Base-by-base conservation (phyloP, 2,329 filamentous ascomycete species). In the Arthrobotrys entomopaga region DNA sequence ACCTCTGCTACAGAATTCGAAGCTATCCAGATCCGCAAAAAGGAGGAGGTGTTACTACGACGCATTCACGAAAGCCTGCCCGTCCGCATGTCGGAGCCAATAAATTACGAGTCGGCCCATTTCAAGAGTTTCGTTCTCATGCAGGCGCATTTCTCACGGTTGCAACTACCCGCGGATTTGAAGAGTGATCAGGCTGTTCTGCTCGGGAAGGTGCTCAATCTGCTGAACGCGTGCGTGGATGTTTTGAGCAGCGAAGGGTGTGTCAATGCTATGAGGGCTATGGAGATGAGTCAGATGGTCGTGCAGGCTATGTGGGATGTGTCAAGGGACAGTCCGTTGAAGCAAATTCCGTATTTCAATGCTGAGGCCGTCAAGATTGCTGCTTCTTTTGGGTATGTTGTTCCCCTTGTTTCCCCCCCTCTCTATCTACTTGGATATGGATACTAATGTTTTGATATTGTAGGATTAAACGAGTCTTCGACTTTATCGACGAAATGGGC, bases 251-350 rank as follows among this genome's bases (percentile, higher is more conserved):
- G 93, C 0, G 93, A 99, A 79, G 95, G 94, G 13, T 92, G 97
- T 79, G 86, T 99, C 76, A 99, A 99, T 80, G 94, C 95, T 73
- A 96, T 97, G 90, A 93, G 90, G 79, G 95, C 95, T 26, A 99
- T 99, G 94, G 95, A 99, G 82, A 92, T 99, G 87, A 96, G 92
- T 11, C 95, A 99, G 81, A 99, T 99, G 95, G 92, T 96, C 61
- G 93, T 99, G 2, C 95, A 99, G 83, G 93, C 91, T 57, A 97
- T 98, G 92, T 99, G 95, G 95, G 94, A 99, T 83, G 61, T 67
- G 13, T 54, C 57, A 13, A 91, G 93, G 69, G 95, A 99, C 81
- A 96, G 91, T 79, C 93, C 95, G 43, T 86, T 99, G 77, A 97
- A 97, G 84, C 95, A 99, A 82, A 97, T 99, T 80, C 95, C 95